A percentile compares a stretch with the other conserved stretches of the same genome.
phyloP scores from a whole-genome alignment of 2,329 filamentous ascomycete species.

The Aureobasidium lini region DNA sequence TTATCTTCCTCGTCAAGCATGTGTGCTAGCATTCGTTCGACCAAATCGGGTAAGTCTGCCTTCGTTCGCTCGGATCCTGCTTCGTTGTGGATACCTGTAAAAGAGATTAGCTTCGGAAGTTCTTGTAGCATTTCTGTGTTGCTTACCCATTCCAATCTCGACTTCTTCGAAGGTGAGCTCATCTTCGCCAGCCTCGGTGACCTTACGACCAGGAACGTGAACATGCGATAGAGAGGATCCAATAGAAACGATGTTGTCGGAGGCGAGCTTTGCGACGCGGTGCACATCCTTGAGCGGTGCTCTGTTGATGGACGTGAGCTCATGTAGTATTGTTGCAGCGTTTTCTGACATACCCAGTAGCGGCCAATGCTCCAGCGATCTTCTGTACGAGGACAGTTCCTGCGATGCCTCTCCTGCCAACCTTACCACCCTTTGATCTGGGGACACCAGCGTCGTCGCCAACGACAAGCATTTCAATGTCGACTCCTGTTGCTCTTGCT shows the following conservation, averaged over 20 bases:
- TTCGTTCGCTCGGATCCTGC: constrained; percentile 34
- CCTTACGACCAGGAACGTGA: constrained; percentile 75
- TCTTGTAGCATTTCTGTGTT: background rate
- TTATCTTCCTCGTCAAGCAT: constrained; percentile 55
- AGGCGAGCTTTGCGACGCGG: constrained; percentile 61
- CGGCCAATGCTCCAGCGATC: constrained; percentile 76
- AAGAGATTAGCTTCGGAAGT: background rate
- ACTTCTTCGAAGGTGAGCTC: constrained; percentile 54
- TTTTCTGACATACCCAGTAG: constrained; percentile 47
- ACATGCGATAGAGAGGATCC: constrained; percentile 83
- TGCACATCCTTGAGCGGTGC: constrained; percentile 60
- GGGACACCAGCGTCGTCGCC: constrained; percentile 90
- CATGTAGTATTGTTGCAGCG: background rate
- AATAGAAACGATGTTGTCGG: constrained; percentile 73
- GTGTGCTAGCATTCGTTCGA: constrained; percentile 57
- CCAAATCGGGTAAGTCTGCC: constrained; percentile 35
- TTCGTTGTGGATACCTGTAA: constrained; percentile 53
- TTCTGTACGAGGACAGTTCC: constrained; percentile 90
- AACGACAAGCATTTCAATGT: constrained; percentile 84
- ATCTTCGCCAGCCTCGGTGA: constrained; percentile 46
- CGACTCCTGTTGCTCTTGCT: constrained; percentile 67
- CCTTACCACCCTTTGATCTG: constrained; percentile 74
- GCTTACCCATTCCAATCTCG: constrained; percentile 60
- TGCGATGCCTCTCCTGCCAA: constrained; percentile 82
- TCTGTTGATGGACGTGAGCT: constrained; percentile 19